Evolutionary conservation across 768 basidiomycete genomes (phyloP).

Genomic region (Trametes cingulata): DNA sequence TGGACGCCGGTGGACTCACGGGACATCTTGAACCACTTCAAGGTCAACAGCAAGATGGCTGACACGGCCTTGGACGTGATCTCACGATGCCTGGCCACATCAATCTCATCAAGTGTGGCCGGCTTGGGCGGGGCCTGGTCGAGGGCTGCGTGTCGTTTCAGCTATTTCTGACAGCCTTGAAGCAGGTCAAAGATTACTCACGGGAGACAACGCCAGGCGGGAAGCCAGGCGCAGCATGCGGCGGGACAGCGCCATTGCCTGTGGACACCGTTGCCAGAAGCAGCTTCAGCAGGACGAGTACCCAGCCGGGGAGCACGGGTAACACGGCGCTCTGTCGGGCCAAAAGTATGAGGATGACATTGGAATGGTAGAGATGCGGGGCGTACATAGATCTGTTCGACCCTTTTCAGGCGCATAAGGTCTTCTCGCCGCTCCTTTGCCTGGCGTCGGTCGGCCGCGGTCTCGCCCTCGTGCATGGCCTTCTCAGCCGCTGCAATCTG

Average conservation of each 20-base stretch:
- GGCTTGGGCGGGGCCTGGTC: slow-evolving; percentile 66
- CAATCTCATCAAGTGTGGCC: slow-evolving; percentile 85
- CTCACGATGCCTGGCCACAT: slow-evolving; percentile 93
- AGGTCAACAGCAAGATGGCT: slow-evolving; percentile 82
- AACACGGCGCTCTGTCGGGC: slow-evolving; percentile 72
- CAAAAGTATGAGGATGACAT: not conserved
- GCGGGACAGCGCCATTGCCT: slow-evolving; percentile 53
- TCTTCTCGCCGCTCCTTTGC: slow-evolving; percentile 75
- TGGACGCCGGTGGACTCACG: slow-evolving; percentile 55
- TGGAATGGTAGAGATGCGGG: not conserved
- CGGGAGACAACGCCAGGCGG: slow-evolving; percentile 71
- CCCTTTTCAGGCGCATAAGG: slow-evolving; percentile 81
- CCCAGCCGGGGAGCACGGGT: slow-evolving; percentile 85
- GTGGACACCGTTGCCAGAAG: slow-evolving; percentile 92
- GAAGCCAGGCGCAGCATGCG: slow-evolving; percentile 69
- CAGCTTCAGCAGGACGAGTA: slow-evolving; percentile 89
- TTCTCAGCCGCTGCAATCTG: slow-evolving; percentile 69
- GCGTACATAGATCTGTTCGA: slow-evolving; percentile 88
- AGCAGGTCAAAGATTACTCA: slow-evolving; percentile 34
- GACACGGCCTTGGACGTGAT: slow-evolving; percentile 98
- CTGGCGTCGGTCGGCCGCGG: slow-evolving; percentile 54
- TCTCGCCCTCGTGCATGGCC: slow-evolving; percentile 51
- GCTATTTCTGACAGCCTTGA: not conserved
- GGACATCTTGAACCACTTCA: slow-evolving; percentile 99
- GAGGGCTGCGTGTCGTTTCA: slow-evolving; percentile 41